Evolutionary conservation across 2,329 filamentous ascomycete species (phyloP), one percentile per base, ranked within the genome.

Genomic region (Fusarium longipes): DNA sequence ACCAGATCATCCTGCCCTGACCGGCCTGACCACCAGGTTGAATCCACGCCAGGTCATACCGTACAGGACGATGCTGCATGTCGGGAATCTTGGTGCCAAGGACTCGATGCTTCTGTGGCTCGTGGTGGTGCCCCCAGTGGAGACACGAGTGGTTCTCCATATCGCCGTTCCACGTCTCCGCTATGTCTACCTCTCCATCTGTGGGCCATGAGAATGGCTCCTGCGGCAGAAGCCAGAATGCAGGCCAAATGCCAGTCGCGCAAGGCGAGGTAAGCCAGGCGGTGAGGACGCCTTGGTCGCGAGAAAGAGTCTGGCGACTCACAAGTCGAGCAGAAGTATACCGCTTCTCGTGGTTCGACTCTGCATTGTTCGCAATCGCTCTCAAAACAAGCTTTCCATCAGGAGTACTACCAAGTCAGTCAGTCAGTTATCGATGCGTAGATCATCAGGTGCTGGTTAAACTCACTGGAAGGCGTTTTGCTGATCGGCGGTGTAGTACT

Each of bases 161-260:
- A 60, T 87, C 83, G 18, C 82, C 86, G 64, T 88, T 87, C 86
- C 86, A 89, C n/a, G 80, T 83, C 75, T 89, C 86, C 38, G 86
- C 83, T 44, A 89, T 86, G 73, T 89, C 86, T 14, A 89, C 78
- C 72, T 89, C 86, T 55, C 86, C 86, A 61, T 89, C 86, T 1
- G 76, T 80, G 0, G 86, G 86, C 86, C 86, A 89, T 1, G 76
- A 75, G 68, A 88, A 88, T 0, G 86, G 86, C 65, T 88, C 84
- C 30, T 80, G 75, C 0, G 86, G 86, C 8, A 89, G 77, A 51
- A 88, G 80, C 86, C 86, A 89, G 70, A 88, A 87, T 0, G 86
- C 86, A 1, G 86, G 86, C 86, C 86, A 89, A 44, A 89, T 83
- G 6, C 86, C 86, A 4, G 78, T 72, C 0, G 86, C 86, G 51